Conservation (phyloP, 441 rosid genomes). For the Pelargonium myrrhifolium region DNA sequence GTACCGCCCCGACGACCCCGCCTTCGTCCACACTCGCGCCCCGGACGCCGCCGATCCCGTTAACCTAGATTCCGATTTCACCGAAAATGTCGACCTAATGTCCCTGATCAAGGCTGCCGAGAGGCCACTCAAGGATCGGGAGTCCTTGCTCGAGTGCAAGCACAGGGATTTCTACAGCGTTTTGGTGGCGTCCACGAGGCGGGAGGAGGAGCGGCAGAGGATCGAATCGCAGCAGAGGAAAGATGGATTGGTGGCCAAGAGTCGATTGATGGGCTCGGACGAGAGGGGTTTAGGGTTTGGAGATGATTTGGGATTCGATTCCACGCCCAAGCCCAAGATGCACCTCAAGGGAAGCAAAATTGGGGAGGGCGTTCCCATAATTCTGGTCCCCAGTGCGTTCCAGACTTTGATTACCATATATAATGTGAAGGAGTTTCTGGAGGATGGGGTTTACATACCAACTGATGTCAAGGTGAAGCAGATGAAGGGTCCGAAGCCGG, state of each 20-base stretch:
- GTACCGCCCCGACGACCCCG: conserved; percentile 38
- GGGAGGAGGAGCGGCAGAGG: conserved; percentile 84
- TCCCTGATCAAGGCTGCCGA: conserved; percentile 47
- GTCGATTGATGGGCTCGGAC: conserved; percentile 67
- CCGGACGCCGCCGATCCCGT: conserved; percentile 18
- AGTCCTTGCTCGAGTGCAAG: conserved; percentile 57
- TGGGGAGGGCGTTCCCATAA: conserved; percentile 90
- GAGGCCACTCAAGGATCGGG: conserved; percentile 74
- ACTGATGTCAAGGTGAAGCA: conserved; percentile 81
- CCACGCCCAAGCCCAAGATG: conserved; percentile 50
- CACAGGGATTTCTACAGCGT: conserved; percentile 69
- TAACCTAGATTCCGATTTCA: neutral
- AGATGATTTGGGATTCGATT: conserved; percentile 50
- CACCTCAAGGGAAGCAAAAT: conserved; percentile 66
- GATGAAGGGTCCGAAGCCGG: conserved; percentile 81
- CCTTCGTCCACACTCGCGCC: conserved; percentile 20
- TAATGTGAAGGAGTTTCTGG: conserved; percentile 88
- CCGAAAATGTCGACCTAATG: conserved; percentile 29
- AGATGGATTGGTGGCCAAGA: conserved; percentile 87
- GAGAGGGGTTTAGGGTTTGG: conserved; percentile 67
- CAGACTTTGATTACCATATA: conserved; percentile 83
- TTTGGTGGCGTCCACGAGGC: conserved; percentile 61
- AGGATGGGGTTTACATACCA: conserved; percentile 76
- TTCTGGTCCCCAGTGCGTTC: conserved; percentile 85
- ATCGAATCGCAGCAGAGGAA: conserved; percentile 83